Conservation (phyloP, 2,329 filamentous ascomycete species). For the Nakataea oryzae region DNA sequence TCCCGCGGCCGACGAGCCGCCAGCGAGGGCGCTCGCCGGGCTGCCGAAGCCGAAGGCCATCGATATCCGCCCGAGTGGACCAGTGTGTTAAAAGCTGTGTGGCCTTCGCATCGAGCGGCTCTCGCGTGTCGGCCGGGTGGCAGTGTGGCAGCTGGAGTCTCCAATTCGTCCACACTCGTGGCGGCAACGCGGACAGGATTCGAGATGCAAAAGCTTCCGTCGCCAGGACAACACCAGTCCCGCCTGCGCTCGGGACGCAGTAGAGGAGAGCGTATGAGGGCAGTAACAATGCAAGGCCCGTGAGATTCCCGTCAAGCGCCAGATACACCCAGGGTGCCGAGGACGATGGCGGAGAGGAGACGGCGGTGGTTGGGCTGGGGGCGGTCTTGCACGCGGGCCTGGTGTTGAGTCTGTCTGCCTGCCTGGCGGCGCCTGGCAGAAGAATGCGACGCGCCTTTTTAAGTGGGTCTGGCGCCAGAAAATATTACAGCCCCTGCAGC, state of each 20-base stretch:
- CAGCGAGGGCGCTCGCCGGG: slow-evolving; percentile 31
- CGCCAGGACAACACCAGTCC: neutral
- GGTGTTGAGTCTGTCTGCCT: neutral
- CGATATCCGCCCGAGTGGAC: slow-evolving; percentile 22
- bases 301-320: neutral
- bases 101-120: slow-evolving; percentile 12
- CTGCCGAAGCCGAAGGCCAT: slow-evolving; percentile 57
- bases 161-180: neutral
- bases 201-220: neutral
- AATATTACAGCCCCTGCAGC: neutral
- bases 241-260: neutral
- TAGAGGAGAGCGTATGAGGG: neutral
- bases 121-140: neutral
- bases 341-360: neutral
- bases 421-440: no score
- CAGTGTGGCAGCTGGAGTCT: neutral
- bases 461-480: neutral
- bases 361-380: neutral
- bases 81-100: slow-evolving; percentile 16
- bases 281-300: neutral
- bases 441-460: slow-evolving; percentile 1
- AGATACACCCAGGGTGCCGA: neutral
- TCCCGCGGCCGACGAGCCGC: slow-evolving; percentile 16
- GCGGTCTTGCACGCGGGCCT: neutral
- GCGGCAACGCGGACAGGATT: no score